Evolutionary conservation across 768 basidiomycete species (phyloP).

Genomic region (Trametes cinnabarina): DNA sequence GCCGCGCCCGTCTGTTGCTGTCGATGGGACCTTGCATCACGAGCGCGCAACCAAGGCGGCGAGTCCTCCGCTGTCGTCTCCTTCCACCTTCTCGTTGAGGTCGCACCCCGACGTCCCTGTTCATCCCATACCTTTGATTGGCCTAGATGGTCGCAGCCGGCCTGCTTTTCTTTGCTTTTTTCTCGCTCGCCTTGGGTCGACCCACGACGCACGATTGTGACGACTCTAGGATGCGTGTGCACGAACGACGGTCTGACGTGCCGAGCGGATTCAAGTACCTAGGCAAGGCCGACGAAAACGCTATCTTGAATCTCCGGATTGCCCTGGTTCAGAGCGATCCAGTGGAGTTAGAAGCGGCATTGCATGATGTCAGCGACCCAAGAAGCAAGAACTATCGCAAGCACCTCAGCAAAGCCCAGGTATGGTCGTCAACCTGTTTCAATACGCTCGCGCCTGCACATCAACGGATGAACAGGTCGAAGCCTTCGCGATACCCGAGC

Average conservation of each 20-base stretch:
- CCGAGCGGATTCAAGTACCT: conserved; percentile 31
- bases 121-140: background rate
- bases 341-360: conserved; percentile 31
- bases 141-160: conserved; percentile 15
- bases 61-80: too few relatives aligned
- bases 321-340: conserved; percentile 33
- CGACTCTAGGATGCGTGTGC: conserved; percentile 20
- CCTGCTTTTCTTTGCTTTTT: conserved; percentile 16
- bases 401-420: conserved; percentile 35
- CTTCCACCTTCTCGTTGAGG: too few relatives aligned
- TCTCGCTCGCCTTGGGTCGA: conserved; percentile 19
- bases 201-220: conserved; percentile 15
- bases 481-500: conserved; percentile 26
- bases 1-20: too few relatives aligned
- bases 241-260: conserved; percentile 26
- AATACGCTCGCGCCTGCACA: too few relatives aligned
- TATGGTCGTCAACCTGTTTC: conserved; percentile 3
- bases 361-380: conserved; percentile 34
- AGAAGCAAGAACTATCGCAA: conserved; percentile 30
- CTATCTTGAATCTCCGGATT: conserved; percentile 33
- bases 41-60: too few relatives aligned
- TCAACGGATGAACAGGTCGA: conserved; percentile 38
- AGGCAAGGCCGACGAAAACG: conserved; percentile 28
- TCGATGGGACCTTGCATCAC: too few relatives aligned
- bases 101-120: too few relatives aligned